Evolutionary conservation across 2,329 filamentous ascomycete genomes (phyloP), one percentile per base, ranked within the genome.

Genomic region (Pseudogymnoascus destructans): DNA sequence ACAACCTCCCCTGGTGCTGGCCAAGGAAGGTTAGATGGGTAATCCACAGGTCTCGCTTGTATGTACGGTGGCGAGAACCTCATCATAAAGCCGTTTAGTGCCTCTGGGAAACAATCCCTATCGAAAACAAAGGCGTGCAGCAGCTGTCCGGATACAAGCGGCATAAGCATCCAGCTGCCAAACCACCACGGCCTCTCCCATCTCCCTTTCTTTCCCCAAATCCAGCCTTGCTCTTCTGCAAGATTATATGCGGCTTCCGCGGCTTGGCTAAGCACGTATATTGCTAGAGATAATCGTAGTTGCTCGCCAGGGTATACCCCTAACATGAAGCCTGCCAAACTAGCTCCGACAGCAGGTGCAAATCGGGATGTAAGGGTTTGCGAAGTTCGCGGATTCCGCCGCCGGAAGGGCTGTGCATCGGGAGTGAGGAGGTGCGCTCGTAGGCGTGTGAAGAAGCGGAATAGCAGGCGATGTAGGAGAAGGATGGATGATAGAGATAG

Each of bases 311-410:
- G 77, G 63, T 83, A 88, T 8, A 95, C 79, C 6, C 87, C 88
- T 15, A 97, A 75, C 55, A 88, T 85, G 55, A 95, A 79, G 2
- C 92, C 92, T 0, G 92, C 89, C 54, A 96, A 72, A 65, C 88
- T 90, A 5, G 92, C 91, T 9, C 92, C 93, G n/a, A 96, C 78
- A 1, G 91, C 90, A 0, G 92, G 92, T 0, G 92, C 87, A 68
- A 90, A 86, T 8, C 80, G 79, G 1, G 89, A 95, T 0, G 90
- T 95, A 59, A 98, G 76, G 0, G 87, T 81, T 17, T 76, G 77
- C 0, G 87, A 79, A 10, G 90, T 81, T 15, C 81, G 80, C 0
- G 91, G 91, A 66, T 97, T 96, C 58, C 92, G 85, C 59, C 79
- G 76, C 11, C 90, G 81, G 72, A 97, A 96, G 0, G 88, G 85